phyloP scores from a whole-genome alignment of 331 rosid species.

The Spiraea crenata region DNA sequence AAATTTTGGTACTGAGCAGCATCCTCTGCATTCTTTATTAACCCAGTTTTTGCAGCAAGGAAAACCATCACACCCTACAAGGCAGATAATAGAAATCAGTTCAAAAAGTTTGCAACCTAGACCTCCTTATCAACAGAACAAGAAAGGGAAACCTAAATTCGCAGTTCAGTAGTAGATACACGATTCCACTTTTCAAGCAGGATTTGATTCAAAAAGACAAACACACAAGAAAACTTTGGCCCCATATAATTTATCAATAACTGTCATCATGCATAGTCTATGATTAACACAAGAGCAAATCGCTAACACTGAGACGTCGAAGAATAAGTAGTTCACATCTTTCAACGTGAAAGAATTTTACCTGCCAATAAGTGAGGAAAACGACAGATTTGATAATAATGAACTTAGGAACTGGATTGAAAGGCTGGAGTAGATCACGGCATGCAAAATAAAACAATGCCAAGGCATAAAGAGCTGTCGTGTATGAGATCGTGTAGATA shows the following conservation, averaged over 20 bases:
- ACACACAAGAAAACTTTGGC: background rate
- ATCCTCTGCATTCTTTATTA: slow-evolving; percentile 77
- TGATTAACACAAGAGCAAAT: slow-evolving; percentile 10
- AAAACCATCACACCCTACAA: slow-evolving; percentile 91
- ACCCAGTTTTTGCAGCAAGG: slow-evolving; percentile 90
- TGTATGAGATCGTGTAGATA: slow-evolving; percentile 83
- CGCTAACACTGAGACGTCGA: slow-evolving; percentile 9
- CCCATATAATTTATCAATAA: background rate
- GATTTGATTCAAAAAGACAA: background rate
- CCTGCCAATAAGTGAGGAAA: slow-evolving; percentile 99
- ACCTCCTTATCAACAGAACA: background rate
- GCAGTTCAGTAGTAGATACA: background rate
- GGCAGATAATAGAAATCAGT: slow-evolving; percentile 23
- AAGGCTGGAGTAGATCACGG: slow-evolving; percentile 96
- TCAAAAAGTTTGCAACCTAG: background rate
- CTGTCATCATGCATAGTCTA: slow-evolving; percentile 13
- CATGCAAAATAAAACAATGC: slow-evolving; percentile 94
- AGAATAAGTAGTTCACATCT: background rate
- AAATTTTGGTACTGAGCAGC: slow-evolving; percentile 91
- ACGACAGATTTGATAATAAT: slow-evolving; percentile 92
- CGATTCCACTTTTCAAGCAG: background rate
- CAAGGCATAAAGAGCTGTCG: slow-evolving; percentile 88
- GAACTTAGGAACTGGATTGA: slow-evolving; percentile 97
- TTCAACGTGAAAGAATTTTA: slow-evolving; percentile 18
- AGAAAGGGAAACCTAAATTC: background rate